phyloP scores from a whole-genome alignment of 768 basidiomycete species.

The Psilocybe cubensis region DNA sequence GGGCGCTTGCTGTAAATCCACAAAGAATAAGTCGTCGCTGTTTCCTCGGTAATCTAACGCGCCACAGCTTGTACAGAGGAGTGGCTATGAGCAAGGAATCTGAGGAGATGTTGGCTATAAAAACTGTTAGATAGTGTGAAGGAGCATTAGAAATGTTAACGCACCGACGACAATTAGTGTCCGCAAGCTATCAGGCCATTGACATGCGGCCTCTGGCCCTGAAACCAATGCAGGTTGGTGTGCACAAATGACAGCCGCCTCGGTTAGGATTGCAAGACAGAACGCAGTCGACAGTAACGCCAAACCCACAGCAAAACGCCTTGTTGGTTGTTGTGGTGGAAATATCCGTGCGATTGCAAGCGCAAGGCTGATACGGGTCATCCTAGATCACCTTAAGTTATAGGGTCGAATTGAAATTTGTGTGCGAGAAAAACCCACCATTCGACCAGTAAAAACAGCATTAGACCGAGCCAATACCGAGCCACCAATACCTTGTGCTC shows the following conservation, averaged over 20 bases:
- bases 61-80: conserved; percentile 21
- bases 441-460: conserved; percentile 12
- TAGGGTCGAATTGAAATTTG: too few species aligned
- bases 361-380: conserved; percentile 17
- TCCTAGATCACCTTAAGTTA: background rate
- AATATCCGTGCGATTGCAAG: conserved; percentile 22
- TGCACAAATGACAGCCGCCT: conserved; percentile 10
- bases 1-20: conserved; percentile 12
- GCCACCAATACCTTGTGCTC: conserved; percentile 5
- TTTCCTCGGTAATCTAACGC: conserved; percentile 13
- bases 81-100: conserved; percentile 13
- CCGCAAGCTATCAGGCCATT: conserved; percentile 10
- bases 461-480: conserved; percentile 13
- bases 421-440: conserved; percentile 1
- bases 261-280: conserved; percentile 7
- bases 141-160: background rate
- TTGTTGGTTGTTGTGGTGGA: conserved; percentile 9
- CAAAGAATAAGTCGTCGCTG: conserved; percentile 18
- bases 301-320: conserved; percentile 15
- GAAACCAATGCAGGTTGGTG: background rate
- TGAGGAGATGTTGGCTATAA: conserved; percentile 14
- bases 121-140: background rate
- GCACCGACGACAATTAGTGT: background rate
- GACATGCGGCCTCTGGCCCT: background rate
- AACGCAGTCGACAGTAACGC: conserved; percentile 10